Percentiles rank a stretch among this genome's conserved stretches.
Evolutionary conservation across 345 rosid genomes (phyloP).

Genomic region (Barbarea vulgaris): DNA sequence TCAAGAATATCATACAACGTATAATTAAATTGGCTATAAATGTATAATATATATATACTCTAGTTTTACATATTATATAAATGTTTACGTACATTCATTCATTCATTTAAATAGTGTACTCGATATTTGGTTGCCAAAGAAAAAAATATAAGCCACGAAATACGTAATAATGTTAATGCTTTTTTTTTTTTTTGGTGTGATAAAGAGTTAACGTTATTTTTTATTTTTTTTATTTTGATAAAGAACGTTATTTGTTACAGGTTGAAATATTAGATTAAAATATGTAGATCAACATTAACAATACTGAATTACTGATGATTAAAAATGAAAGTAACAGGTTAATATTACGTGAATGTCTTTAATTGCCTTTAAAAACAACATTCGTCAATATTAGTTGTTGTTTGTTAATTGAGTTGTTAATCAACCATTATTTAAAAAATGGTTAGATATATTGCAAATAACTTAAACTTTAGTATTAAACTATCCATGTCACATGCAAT

Average conservation of each 20-base stretch:
- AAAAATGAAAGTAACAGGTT: background rate
- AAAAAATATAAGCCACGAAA: background rate
- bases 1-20: background rate
- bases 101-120: background rate
- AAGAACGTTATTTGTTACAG: too few species aligned
- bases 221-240: too few species aligned
- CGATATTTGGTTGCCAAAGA: too few species aligned
- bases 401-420: conserved; percentile 37
- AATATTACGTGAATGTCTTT: background rate
- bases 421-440: background rate
- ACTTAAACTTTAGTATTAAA: background rate
- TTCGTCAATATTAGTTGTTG: conserved; percentile 36
- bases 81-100: background rate
- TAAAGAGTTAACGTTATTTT: background rate
- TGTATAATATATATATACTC: background rate
- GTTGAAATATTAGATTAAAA: background rate
- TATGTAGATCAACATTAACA: background rate
- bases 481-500: conserved; percentile 24
- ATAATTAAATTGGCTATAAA: background rate
- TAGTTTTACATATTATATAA: background rate
- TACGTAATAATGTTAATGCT: background rate
- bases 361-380: background rate
- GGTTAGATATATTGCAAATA: conserved; percentile 10
- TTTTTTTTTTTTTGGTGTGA: too few species aligned
- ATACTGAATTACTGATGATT: background rate